These are phyloP conservation scores for Globisporangium cystogenes DNA, from an alignment of 352 stramenopile species.

Conservation along the genomic window DNA sequence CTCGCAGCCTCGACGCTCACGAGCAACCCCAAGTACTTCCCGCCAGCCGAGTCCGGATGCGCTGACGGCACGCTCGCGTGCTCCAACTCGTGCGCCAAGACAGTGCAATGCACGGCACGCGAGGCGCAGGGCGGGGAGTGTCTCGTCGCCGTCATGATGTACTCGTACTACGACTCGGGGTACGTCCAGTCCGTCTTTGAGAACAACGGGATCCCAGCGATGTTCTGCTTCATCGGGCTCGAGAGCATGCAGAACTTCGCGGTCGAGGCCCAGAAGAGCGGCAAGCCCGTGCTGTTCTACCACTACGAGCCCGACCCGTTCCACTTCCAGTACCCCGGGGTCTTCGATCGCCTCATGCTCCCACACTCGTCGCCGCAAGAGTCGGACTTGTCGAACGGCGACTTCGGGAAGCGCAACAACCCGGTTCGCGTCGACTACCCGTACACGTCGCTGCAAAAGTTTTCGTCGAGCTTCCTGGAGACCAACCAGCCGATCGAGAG, in stretches of 20 bases:
- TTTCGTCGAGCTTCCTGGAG: constrained; percentile 13
- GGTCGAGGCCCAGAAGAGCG: constrained; percentile 7
- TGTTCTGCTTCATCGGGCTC: constrained; percentile 31
- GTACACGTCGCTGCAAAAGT: constrained; percentile 21
- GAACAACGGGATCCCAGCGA: constrained; percentile 24
- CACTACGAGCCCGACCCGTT: constrained; percentile 48
- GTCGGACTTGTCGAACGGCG: constrained; percentile 8
- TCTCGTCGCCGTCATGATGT: constrained; percentile 20
- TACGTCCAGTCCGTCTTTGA: constrained; percentile 19
- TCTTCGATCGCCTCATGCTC: constrained; percentile 36
- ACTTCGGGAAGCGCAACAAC: constrained; percentile 36
- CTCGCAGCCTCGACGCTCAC: constrained; percentile 5
- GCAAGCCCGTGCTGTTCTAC: constrained; percentile 30
- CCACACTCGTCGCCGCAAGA: constrained; percentile 16
- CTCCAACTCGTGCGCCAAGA: constrained; percentile 25
- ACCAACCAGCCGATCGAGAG: constrained; percentile 4
- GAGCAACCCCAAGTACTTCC: constrained; percentile 18
- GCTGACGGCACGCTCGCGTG: constrained; percentile 27
- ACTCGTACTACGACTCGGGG: constrained; percentile 11
- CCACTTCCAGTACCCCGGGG: constrained; percentile 17
- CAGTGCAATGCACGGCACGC: constrained; percentile 11
- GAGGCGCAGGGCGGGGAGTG: constrained; percentile 14
- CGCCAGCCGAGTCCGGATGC: constrained; percentile 13
- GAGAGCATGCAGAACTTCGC: constrained; percentile 4
- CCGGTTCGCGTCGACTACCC: constrained; percentile 36